Evolutionary conservation across 1,284 basidiomycete genomes (phyloP).

Genomic region (Sanghuangporus baumii): DNA sequence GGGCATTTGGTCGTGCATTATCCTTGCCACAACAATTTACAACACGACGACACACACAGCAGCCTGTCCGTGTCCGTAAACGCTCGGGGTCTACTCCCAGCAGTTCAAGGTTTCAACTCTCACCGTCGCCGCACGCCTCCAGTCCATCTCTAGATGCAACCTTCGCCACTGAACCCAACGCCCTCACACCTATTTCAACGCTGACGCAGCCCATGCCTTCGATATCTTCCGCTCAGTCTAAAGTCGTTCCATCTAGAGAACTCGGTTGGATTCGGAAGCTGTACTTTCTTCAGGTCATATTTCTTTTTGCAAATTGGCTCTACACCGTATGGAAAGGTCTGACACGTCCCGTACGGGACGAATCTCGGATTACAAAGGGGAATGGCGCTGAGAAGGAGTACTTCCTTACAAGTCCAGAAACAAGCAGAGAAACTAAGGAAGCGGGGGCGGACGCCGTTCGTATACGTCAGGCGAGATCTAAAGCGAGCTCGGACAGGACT

Average conservation of each 20-base stretch:
- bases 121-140: neutral
- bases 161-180: neutral
- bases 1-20: conserved; percentile 48
- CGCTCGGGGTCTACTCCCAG: conserved; percentile 13
- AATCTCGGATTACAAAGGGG: conserved; percentile 7
- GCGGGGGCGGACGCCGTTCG: conserved; percentile 34
- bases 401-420: conserved; percentile 26
- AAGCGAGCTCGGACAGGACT: neutral
- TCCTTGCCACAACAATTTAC: conserved; percentile 32
- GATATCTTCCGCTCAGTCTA: conserved; percentile 25
- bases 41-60: conserved; percentile 23
- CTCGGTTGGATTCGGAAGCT: conserved; percentile 38
- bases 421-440: conserved; percentile 30
- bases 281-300: conserved; percentile 47
- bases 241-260: conserved; percentile 2
- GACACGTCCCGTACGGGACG: conserved; percentile 21
- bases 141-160: conserved; percentile 10
- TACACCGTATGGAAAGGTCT: conserved; percentile 42
- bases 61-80: conserved; percentile 17
- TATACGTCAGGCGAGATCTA: neutral
- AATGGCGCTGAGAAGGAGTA: conserved; percentile 23
- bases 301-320: conserved; percentile 47
- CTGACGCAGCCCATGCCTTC: conserved; percentile 24
- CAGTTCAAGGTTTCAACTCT: conserved; percentile 3
- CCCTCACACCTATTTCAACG: conserved; percentile 9